Conservation (phyloP, 164 flowering plant species). For the Nymphaea colorata region DNA sequence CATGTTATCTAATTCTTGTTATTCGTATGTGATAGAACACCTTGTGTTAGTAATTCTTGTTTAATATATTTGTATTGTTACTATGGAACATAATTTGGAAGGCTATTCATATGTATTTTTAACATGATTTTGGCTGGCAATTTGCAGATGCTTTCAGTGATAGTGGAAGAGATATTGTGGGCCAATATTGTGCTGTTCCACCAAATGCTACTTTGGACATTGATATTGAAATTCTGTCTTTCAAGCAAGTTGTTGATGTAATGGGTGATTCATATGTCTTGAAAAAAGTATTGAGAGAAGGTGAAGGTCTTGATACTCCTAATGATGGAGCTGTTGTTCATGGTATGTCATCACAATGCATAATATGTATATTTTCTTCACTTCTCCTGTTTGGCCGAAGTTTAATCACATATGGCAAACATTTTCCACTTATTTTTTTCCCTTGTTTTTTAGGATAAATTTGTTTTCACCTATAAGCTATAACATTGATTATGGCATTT, state of each 20-base stretch:
- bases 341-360: conserved; percentile 21
- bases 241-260: conserved; percentile 47
- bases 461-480: background rate
- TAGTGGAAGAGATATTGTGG: conserved; percentile 14
- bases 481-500: background rate
- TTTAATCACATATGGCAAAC: no score
- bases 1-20: no score
- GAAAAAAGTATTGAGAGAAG: conserved; percentile 59
- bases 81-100: no score
- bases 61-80: no score
- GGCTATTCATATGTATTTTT: no score
- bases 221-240: conserved; percentile 36
- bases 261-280: conserved; percentile 39
- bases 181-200: conserved; percentile 24
- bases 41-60: no score
- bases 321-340: conserved; percentile 50
- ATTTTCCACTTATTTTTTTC: background rate
- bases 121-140: background rate
- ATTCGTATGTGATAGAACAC: no score
- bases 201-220: conserved; percentile 28
- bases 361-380: no score
- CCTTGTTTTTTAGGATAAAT: no score
- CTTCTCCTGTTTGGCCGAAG: no score
- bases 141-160: conserved; percentile 56
- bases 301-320: conserved; percentile 34